Evolutionary conservation across 495 filamentous ascomycete genomes (phyloP).

Genomic region (Aspergillus nidulans): DNA sequence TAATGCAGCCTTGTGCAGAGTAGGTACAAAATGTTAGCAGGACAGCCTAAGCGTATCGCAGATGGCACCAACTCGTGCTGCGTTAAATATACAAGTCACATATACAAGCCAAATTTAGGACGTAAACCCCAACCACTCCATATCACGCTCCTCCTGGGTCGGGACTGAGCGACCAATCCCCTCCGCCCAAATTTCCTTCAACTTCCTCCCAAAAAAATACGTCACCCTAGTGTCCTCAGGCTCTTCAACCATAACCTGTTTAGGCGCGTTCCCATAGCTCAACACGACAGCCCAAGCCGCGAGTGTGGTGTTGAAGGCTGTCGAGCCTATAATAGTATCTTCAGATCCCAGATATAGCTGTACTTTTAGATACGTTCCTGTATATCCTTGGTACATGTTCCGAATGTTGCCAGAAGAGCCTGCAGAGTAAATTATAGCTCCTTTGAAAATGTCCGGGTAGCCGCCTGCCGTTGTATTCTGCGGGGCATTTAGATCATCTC

Average conservation of each 20-base stretch:
- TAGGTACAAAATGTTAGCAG: no score
- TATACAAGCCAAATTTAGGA: no score
- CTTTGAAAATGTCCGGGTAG: constrained; percentile 10
- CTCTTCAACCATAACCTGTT: no score
- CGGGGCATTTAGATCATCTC: background rate
- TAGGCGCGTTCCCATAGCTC: background rate
- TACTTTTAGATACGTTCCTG: constrained; percentile 3
- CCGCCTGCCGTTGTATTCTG: constrained; percentile 8
- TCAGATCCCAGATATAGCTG: constrained; percentile 8
- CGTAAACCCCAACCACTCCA: background rate
- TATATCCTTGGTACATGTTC: no score
- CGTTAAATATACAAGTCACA: no score
- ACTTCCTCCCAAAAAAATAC: constrained; percentile 6
- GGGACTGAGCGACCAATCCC: constrained; percentile 3
- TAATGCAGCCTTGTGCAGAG: no score
- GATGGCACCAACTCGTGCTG: no score
- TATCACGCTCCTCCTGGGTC: background rate
- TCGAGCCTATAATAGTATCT: constrained; percentile 10
- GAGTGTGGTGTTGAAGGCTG: constrained; percentile 8
- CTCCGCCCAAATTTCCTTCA: constrained; percentile 5
- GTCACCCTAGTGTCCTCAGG: background rate
- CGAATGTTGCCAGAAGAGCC: background rate
- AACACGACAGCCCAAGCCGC: constrained; percentile 6
- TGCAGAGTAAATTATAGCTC: constrained; percentile 6
- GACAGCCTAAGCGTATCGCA: no score